Percentiles rank a stretch among this genome's conserved stretches.
phyloP scores from a whole-genome alignment of 2,329 filamentous ascomycete species.

The Neofusicoccum cordaticola region DNA sequence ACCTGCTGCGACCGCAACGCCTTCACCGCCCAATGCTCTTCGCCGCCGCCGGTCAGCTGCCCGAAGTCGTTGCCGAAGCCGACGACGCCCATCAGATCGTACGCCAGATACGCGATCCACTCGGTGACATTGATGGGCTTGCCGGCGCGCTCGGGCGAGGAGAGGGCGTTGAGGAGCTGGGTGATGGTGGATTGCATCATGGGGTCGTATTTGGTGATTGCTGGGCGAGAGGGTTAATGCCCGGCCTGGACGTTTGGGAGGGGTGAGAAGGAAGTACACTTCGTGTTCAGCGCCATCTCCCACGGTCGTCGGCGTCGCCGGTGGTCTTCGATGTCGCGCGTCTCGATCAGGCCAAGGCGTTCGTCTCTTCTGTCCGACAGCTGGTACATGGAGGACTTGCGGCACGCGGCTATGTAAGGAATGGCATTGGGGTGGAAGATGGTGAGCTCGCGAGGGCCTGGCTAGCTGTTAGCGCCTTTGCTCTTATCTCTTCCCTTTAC shows the following conservation, averaged over 20 bases:
- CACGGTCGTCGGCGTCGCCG: slow-evolving; percentile 31
- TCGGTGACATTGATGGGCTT: slow-evolving; percentile 28
- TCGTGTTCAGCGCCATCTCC: slow-evolving; percentile 33
- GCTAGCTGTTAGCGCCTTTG: not conserved
- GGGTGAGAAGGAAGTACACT: not conserved
- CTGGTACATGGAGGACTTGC: slow-evolving; percentile 4
- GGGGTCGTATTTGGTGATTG: not conserved
- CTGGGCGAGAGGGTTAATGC: not conserved
- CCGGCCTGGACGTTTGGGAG: too few relatives aligned
- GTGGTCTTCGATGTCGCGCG: slow-evolving; percentile 31
- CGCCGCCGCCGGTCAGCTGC: slow-evolving; percentile 39
- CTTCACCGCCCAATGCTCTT: slow-evolving; percentile 42
- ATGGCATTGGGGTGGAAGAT: not conserved
- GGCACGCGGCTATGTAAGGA: not conserved
- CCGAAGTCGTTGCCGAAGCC: slow-evolving; percentile 42
- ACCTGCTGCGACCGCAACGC: slow-evolving; percentile 32
- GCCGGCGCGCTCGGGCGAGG: slow-evolving; percentile 40
- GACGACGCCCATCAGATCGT: slow-evolving; percentile 51
- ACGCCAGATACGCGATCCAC: slow-evolving; percentile 42
- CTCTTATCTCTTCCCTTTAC: not conserved
- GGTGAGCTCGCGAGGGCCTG: slow-evolving; percentile 12
- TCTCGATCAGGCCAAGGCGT: slow-evolving; percentile 27
- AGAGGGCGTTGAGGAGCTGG: not conserved
- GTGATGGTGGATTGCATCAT: not conserved
- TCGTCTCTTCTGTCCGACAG: slow-evolving; percentile 20